Conservation (phyloP, 2,329 filamentous ascomycete species). For the Penicillium corylophilum region DNA sequence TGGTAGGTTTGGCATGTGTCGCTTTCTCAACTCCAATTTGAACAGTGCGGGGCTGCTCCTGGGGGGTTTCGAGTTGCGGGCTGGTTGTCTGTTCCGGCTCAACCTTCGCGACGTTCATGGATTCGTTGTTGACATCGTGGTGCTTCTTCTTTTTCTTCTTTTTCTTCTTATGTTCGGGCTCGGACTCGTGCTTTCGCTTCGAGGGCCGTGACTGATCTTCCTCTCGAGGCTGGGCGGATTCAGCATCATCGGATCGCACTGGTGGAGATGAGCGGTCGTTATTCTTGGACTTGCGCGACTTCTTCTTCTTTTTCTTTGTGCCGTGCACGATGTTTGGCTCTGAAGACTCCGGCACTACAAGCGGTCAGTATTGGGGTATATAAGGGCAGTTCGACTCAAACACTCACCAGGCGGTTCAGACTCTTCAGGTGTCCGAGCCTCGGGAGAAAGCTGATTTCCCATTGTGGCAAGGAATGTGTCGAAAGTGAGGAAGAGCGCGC, state of each 20-base stretch:
- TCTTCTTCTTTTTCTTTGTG: conserved; percentile 7
- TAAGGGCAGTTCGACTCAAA: background rate
- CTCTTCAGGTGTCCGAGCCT: background rate
- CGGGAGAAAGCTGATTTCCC: background rate
- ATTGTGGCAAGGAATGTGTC: background rate
- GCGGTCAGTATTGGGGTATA: background rate
- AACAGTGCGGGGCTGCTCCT: background rate
- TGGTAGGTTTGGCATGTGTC: too few relatives aligned
- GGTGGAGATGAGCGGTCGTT: background rate
- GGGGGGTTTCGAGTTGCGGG: background rate
- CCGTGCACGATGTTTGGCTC: background rate
- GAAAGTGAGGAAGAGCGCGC: background rate
- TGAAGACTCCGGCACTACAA: conserved; percentile 3
- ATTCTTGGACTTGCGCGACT: conserved; percentile 4
- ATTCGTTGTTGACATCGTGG: conserved; percentile 5
- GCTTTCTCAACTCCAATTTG: background rate
- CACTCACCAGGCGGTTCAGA: conserved; percentile 1
- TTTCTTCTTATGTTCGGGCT: conserved; percentile 8
- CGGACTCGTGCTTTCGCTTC: conserved; percentile 30
- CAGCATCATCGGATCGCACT: conserved; percentile 1
- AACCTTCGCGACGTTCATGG: background rate
- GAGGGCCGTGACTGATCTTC: conserved; percentile 13
- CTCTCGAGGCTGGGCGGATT: background rate
- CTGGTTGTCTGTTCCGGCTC: background rate
- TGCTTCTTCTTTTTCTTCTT: conserved; percentile 9